A percentile compares a stretch with the other conserved stretches of the same genome.
These are phyloP conservation scores for Paulownia fortunei DNA, from an alignment of 257 asterid genomes.

Conservation along the genomic window DNA sequence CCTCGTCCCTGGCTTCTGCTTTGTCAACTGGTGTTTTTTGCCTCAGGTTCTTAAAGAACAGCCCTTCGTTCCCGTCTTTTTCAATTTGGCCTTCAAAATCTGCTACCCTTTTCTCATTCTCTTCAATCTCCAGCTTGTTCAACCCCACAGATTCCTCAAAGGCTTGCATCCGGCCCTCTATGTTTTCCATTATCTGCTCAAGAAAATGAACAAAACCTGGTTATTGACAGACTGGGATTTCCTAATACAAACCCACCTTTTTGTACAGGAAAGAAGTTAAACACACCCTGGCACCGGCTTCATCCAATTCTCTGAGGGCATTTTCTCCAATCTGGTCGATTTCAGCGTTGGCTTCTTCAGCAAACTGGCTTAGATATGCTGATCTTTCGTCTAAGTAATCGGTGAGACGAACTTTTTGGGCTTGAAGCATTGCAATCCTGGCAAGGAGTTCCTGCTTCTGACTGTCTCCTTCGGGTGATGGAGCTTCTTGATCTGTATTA, in stretches of 20 bases:
- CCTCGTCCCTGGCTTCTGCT: conserved; percentile 53
- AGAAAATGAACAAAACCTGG: conserved; percentile 30
- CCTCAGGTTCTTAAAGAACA: too few species aligned
- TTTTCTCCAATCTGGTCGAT: too few species aligned
- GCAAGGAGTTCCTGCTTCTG: conserved; percentile 72
- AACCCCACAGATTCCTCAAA: conserved; percentile 55
- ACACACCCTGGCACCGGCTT: too few species aligned
- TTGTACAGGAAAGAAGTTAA: neutral
- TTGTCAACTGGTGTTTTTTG: conserved; percentile 50
- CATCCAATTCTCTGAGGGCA: too few species aligned
- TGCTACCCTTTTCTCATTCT: conserved; percentile 49
- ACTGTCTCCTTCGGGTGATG: conserved; percentile 53
- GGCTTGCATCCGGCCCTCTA: conserved; percentile 59
- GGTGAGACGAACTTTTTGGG: conserved; percentile 71
- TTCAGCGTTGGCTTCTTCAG: too few species aligned
- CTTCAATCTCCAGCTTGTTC: conserved; percentile 58
- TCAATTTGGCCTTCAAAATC: conserved; percentile 62
- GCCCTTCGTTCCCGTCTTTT: too few species aligned
- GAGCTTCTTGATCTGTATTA: conserved; percentile 43
- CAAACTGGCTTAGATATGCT: conserved; percentile 58
- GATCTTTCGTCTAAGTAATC: conserved; percentile 75
- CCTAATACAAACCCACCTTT: neutral
- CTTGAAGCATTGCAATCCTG: conserved; percentile 64
- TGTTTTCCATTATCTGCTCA: conserved; percentile 69
- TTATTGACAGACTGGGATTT: neutral